These are phyloP conservation scores for Cyberlindnera maritima DNA, from an alignment of 805 yeast genomes.

Conservation along the genomic window DNA sequence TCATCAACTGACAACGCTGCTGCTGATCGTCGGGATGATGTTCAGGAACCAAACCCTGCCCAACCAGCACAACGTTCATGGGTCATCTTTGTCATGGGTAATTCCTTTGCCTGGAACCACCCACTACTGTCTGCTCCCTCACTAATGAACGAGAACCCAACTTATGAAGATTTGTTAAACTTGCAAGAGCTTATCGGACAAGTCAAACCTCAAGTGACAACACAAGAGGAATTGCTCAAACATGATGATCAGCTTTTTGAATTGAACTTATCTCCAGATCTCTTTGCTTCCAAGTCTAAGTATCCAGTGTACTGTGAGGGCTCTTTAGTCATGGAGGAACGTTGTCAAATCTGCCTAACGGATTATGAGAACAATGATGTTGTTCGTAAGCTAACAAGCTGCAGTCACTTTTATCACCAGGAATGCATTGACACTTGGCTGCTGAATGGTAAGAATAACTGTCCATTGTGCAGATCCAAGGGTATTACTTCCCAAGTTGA, in stretches of 20 bases:
- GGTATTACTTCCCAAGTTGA: conserved; percentile 30
- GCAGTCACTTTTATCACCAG: conserved; percentile 52
- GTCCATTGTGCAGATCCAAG: conserved; percentile 54
- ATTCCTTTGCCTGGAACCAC: conserved; percentile 46
- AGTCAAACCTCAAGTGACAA: conserved; percentile 42
- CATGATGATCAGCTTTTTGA: conserved; percentile 37
- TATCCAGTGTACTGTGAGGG: not conserved
- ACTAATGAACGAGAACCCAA: conserved; percentile 46
- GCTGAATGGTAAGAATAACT: conserved; percentile 47
- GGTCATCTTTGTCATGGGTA: conserved; percentile 64
- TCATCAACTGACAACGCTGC: not conserved
- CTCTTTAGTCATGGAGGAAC: conserved; percentile 2
- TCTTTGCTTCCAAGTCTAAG: not conserved
- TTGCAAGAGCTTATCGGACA: conserved; percentile 48
- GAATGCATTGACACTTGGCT: conserved; percentile 62
- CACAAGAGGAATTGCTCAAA: conserved; percentile 37
- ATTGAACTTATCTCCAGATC: not conserved
- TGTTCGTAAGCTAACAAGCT: conserved; percentile 42
- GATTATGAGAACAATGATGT: conserved; percentile 46
- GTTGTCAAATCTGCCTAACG: conserved; percentile 51
- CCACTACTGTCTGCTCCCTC: conserved; percentile 48
- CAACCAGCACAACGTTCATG: conserved; percentile 40
- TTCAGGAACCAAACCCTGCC: conserved; percentile 7
- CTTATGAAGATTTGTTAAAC: conserved; percentile 46
- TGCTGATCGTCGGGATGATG: conserved; percentile 4